phyloP scores from a whole-genome alignment of 148 eudicot genomes.

The Nyssa sinensis region DNA sequence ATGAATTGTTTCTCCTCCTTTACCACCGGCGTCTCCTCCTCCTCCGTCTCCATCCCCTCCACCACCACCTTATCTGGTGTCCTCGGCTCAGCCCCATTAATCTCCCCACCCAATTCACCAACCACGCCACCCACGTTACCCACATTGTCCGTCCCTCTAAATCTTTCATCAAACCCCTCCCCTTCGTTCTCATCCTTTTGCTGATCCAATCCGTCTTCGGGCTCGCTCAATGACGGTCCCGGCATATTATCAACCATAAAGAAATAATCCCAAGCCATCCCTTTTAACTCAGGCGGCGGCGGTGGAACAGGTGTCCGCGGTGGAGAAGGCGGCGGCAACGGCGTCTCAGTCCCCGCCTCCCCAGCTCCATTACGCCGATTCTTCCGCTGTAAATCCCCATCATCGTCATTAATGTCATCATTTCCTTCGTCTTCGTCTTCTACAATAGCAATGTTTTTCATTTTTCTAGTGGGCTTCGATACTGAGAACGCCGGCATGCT shows the following conservation, averaged over 20 bases:
- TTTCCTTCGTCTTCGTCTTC: constrained; percentile 40
- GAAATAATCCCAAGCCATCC: constrained; percentile 92
- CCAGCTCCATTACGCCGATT: constrained; percentile 10
- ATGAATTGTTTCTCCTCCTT: constrained; percentile 51
- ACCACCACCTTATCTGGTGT: constrained; percentile 65
- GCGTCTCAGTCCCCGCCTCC: constrained; percentile 13
- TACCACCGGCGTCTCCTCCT: constrained; percentile 43
- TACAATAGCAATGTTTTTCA: constrained; percentile 46
- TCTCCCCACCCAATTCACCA: constrained; percentile 17
- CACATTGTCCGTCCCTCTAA: constrained; percentile 21
- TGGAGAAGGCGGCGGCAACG: constrained; percentile 21
- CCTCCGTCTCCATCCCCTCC: constrained; percentile 37
- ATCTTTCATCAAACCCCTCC: constrained; percentile 20
- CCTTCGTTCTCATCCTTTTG: constrained; percentile 21
- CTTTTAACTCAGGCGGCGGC: constrained; percentile 48
- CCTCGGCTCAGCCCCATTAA: constrained; percentile 37
- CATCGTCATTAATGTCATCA: constrained; percentile 34
- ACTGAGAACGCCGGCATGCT: constrained; percentile 78
- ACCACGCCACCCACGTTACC: constrained; percentile 17
- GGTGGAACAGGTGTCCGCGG: constrained; percentile 32
- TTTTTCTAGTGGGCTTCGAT: constrained; percentile 47
- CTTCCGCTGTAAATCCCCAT: constrained; percentile 20
- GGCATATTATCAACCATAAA: constrained; percentile 51
- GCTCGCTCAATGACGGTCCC: constrained; percentile 40
- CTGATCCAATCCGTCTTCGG: constrained; percentile 31